These are phyloP conservation scores for Elongisporangium senticosum DNA, from an alignment of 352 stramenopile genomes.

Conservation along the genomic window DNA sequence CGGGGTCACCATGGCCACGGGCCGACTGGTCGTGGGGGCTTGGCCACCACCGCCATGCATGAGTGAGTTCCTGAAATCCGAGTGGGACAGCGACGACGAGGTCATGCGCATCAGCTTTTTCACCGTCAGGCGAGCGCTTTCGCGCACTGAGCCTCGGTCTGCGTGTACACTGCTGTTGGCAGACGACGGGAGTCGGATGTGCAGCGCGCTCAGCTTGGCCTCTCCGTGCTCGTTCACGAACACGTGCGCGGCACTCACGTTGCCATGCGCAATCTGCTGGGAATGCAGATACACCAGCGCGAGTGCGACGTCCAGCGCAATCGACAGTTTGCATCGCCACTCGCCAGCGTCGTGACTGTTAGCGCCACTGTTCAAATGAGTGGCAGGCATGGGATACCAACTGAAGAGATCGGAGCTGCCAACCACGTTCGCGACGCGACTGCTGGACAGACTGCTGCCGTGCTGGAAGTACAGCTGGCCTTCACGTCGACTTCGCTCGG, in stretches of 20 bases:
- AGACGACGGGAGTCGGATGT: slow-evolving; percentile 34
- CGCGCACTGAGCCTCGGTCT: slow-evolving; percentile 36
- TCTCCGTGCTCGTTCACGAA: slow-evolving; percentile 69
- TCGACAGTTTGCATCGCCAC: slow-evolving; percentile 67
- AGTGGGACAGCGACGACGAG: background rate
- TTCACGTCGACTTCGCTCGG: slow-evolving; percentile 50
- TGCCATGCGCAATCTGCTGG: slow-evolving; percentile 51
- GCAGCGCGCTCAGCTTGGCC: slow-evolving; percentile 71
- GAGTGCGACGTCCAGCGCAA: slow-evolving; percentile 79
- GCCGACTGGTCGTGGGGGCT: background rate
- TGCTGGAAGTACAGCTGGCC: slow-evolving; percentile 40
- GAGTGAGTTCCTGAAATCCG: slow-evolving; percentile 2
- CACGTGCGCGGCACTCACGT: slow-evolving; percentile 58
- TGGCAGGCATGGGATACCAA: slow-evolving; percentile 36
- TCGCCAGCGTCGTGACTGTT: slow-evolving; percentile 29
- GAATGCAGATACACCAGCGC: slow-evolving; percentile 70
- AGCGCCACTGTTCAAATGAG: slow-evolving; percentile 3
- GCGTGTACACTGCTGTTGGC: slow-evolving; percentile 5
- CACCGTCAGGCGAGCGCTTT: slow-evolving; percentile 31
- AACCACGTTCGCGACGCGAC: slow-evolving; percentile 7
- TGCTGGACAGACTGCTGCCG: slow-evolving; percentile 19
- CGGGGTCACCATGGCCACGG: background rate
- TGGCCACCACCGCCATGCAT: slow-evolving; percentile 4
- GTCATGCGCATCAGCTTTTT: slow-evolving; percentile 22
- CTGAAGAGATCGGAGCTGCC: slow-evolving; percentile 49